Conservation (phyloP, 1,284 basidiomycete species). For the Moniliella sp. region DNA sequence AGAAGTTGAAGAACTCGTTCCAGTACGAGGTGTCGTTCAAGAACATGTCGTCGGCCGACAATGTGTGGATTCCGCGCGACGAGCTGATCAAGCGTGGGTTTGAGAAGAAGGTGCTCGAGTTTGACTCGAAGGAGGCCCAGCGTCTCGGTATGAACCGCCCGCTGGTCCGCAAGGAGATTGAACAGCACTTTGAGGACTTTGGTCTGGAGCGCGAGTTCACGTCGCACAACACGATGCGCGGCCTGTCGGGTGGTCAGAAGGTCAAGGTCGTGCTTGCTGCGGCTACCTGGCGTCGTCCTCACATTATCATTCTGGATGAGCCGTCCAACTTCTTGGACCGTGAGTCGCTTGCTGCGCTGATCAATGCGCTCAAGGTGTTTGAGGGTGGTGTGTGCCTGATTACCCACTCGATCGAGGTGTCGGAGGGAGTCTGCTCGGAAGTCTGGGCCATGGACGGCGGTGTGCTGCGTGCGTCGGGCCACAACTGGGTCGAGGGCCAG, state of each 20-base stretch:
- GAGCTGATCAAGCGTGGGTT: slow-evolving; percentile 29
- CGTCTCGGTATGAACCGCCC: slow-evolving; percentile 29
- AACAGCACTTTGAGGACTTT: slow-evolving; percentile 33
- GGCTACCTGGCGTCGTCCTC: slow-evolving; percentile 31
- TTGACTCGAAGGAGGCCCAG: slow-evolving; percentile 30
- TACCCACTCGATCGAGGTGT: slow-evolving; percentile 31
- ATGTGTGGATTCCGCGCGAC: slow-evolving; percentile 28
- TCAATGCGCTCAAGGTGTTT: slow-evolving; percentile 32
- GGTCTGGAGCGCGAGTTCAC: slow-evolving; percentile 33
- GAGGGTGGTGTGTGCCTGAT: slow-evolving; percentile 33
- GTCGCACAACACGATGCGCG: slow-evolving; percentile 34
- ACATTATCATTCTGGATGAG: slow-evolving; percentile 33
- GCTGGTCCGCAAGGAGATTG: slow-evolving; percentile 31
- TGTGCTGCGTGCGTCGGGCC: slow-evolving; percentile 40
- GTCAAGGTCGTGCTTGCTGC: slow-evolving; percentile 34
- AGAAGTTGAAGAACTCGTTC: slow-evolving; percentile 35
- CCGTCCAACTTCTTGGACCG: slow-evolving; percentile 34
- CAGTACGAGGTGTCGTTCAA: slow-evolving; percentile 34
- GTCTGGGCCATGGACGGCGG: slow-evolving; percentile 30
- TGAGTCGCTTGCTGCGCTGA: slow-evolving; percentile 33
- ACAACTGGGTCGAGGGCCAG: slow-evolving; percentile 69
- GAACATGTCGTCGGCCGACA: slow-evolving; percentile 32
- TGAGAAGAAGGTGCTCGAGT: slow-evolving; percentile 28
- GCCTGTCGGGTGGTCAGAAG: slow-evolving; percentile 34
- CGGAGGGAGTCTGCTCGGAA: slow-evolving; percentile 28